Percentiles rank a stretch among this genome's conserved stretches.
These are phyloP conservation scores for Saraca asoca DNA, from an alignment of 331 rosid species.

Conservation along the genomic window DNA sequence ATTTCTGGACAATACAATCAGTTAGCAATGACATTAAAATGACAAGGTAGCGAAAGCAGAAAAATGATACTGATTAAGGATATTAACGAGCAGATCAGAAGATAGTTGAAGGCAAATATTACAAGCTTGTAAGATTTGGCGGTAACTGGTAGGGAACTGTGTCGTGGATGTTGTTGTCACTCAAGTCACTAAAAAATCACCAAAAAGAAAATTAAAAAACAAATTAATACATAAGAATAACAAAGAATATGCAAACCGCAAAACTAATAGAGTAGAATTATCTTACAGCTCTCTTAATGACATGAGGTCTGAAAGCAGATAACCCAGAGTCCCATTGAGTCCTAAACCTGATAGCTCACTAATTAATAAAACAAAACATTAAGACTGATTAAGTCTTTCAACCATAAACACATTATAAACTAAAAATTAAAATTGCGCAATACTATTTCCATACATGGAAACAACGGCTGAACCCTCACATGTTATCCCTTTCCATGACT, in stretches of 20 bases:
- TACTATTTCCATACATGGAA: constrained; percentile 70
- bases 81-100: constrained; percentile 4
- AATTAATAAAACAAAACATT: constrained; percentile 32
- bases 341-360: constrained; percentile 85
- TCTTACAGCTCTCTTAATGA: constrained; percentile 83
- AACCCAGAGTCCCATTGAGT: constrained; percentile 87
- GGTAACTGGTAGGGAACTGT: constrained; percentile 85
- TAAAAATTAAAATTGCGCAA: constrained; percentile 13
- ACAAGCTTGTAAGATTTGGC: constrained; percentile 96
- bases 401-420: constrained; percentile 7
- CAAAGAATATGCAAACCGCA: constrained; percentile 14
- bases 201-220: constrained; percentile 4
- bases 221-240: background rate
- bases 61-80: constrained; percentile 24
- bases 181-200: constrained; percentile 64
- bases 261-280: constrained; percentile 12
- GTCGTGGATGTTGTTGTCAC: constrained; percentile 78
- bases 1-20: constrained; percentile 56
- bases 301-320: constrained; percentile 71
- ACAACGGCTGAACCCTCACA: constrained; percentile 90
- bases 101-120: constrained; percentile 34
- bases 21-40: constrained; percentile 8
- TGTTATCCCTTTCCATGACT: constrained; percentile 89
- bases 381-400: constrained; percentile 33
- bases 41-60: constrained; percentile 21